These are phyloP conservation scores for Globisporangium mamillatum DNA, from an alignment of 352 stramenopile genomes.

Conservation along the genomic window DNA sequence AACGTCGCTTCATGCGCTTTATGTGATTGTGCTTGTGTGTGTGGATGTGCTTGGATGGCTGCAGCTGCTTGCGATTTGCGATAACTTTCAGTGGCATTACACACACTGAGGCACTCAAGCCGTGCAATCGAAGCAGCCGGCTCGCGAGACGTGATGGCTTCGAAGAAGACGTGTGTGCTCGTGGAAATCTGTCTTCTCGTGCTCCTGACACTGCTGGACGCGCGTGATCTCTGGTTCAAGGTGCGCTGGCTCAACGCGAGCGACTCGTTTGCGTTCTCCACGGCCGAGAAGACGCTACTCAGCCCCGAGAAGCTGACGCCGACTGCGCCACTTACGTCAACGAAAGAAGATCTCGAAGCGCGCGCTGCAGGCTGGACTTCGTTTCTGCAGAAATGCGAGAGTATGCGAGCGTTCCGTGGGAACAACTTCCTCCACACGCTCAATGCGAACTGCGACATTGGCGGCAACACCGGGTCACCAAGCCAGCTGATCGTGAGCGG, in stretches of 20 bases:
- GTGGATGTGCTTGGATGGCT: background rate
- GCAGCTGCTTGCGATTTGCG: background rate
- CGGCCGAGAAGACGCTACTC: background rate
- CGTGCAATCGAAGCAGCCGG: background rate
- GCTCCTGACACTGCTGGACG: constrained; percentile 2
- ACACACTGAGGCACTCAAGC: background rate
- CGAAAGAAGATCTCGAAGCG: background rate
- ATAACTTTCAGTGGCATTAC: background rate
- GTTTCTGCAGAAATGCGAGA: constrained; percentile 39
- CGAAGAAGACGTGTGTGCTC: constrained; percentile 2
- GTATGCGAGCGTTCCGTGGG: constrained; percentile 18
- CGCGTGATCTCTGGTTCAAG: constrained; percentile 6
- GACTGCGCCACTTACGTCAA: background rate
- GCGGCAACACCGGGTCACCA: constrained; percentile 16
- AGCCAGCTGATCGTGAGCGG: constrained; percentile 36
- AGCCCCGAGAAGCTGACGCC: background rate
- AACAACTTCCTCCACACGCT: constrained; percentile 2
- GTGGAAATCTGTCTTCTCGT: background rate
- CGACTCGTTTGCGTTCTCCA: constrained; percentile 4
- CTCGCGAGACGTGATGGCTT: background rate
- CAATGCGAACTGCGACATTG: constrained; percentile 37
- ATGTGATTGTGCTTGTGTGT: background rate
- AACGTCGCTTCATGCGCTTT: background rate
- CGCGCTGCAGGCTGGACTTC: constrained; percentile 34
- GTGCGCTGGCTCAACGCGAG: background rate